These are phyloP conservation scores for Bacidia gigantensis DNA, from an alignment of 495 filamentous ascomycete species.

Conservation along the genomic window DNA sequence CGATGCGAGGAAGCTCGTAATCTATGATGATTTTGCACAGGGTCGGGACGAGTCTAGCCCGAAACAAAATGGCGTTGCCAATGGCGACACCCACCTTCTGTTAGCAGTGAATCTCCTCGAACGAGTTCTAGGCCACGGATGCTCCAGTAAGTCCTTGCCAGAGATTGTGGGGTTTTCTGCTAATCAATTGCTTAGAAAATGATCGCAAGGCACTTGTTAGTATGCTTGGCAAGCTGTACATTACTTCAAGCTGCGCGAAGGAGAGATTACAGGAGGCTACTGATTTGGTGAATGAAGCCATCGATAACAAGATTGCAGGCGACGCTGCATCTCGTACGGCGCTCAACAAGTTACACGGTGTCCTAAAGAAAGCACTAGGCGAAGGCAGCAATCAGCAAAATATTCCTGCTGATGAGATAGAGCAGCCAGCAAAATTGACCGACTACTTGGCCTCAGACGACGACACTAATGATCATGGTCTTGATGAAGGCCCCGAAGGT, in stretches of 20 bases:
- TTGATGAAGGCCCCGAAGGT: conserved; percentile 2
- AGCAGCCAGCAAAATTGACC: not conserved
- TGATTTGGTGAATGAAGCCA: conserved; percentile 46
- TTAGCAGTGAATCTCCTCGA: conserved; percentile 53
- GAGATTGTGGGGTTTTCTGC: conserved; percentile 27
- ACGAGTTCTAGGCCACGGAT: conserved; percentile 37
- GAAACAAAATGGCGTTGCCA: conserved; percentile 33
- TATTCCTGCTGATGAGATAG: conserved; percentile 3
- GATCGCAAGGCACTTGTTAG: conserved; percentile 71
- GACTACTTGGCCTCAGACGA: not conserved
- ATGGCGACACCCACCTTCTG: conserved; percentile 53
- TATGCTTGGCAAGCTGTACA: conserved; percentile 70
- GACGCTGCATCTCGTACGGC: conserved; percentile 64
- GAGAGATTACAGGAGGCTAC: conserved; percentile 24
- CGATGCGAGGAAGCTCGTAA: conserved; percentile 75
- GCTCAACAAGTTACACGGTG: conserved; percentile 64
- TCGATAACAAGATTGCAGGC: conserved; percentile 51
- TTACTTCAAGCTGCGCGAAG: conserved; percentile 28
- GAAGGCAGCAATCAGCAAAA: conserved; percentile 4
- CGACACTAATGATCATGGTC: not conserved
- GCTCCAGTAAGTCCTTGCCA: conserved; percentile 38
- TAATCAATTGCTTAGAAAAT: conserved; percentile 43
- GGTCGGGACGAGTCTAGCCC: conserved; percentile 40
- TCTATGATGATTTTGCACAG: conserved; percentile 38
- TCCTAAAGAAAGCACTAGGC: conserved; percentile 34